Percentiles rank a stretch among this genome's conserved stretches.
Evolutionary conservation across 208 protist species (phyloP).

Genomic region (Leishmania arabica): DNA sequence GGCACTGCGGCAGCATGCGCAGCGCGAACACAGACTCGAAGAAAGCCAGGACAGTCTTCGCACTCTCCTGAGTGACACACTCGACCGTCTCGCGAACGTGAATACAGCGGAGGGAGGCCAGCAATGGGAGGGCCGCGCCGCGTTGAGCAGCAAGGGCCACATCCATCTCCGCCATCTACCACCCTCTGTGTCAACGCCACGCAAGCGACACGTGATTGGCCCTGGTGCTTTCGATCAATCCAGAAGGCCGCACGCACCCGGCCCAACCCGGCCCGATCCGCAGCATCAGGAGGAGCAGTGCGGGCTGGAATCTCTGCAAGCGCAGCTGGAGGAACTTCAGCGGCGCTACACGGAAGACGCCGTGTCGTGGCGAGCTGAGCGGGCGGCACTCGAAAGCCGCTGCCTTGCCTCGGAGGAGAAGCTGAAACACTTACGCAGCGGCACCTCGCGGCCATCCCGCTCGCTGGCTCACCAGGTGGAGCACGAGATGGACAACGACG

Average conservation of each 20-base stretch:
- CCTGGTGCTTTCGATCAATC: neutral
- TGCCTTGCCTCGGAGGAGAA: constrained; percentile 11
- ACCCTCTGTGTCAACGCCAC: neutral
- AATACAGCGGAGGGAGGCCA: neutral
- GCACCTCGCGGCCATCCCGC: constrained; percentile 1
- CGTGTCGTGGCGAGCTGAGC: constrained; percentile 21
- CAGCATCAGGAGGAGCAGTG: neutral
- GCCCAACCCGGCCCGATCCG: neutral
- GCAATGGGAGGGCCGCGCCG: neutral
- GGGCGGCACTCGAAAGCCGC: constrained; percentile 6
- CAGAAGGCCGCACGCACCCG: neutral
- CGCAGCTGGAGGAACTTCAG: constrained; percentile 13
- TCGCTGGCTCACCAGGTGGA: constrained; percentile 21
- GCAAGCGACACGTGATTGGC: neutral
- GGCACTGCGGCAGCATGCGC: constrained; percentile 13
- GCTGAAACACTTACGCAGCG: constrained; percentile 3
- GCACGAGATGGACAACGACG: constrained; percentile 17
- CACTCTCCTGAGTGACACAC: neutral
- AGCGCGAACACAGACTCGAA: constrained; percentile 7
- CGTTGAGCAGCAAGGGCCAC: neutral
- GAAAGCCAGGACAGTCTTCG: neutral
- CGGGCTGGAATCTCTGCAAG: neutral
- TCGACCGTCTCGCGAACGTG: neutral
- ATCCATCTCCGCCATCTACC: neutral
- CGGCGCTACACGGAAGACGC: constrained; percentile 12